Conservation (phyloP, 208 protist genomes). For the Leishmania mexicana region DNA sequence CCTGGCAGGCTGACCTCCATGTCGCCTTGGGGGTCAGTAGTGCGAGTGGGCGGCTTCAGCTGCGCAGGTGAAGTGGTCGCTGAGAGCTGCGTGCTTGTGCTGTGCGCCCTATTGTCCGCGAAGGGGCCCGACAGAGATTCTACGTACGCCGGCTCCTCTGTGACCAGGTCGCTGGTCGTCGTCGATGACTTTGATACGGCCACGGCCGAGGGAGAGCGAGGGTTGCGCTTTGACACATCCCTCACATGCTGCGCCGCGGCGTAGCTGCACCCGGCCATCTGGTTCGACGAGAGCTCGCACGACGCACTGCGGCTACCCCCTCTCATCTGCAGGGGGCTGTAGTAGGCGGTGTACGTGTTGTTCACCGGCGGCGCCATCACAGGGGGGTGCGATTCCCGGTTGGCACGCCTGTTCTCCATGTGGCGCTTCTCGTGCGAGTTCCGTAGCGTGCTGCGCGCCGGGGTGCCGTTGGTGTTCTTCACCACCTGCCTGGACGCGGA, state of each 20-base stretch:
- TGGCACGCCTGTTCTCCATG: slow-evolving; percentile 14
- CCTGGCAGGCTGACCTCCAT: not conserved
- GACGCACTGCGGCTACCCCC: slow-evolving; percentile 4
- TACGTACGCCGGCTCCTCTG: slow-evolving; percentile 1
- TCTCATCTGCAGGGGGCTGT: slow-evolving; percentile 17
- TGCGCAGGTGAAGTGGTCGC: not conserved
- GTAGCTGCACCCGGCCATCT: not conserved
- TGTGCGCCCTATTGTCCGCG: not conserved
- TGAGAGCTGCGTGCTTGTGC: not conserved
- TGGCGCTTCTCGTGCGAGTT: slow-evolving; percentile 15
- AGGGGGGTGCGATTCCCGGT: slow-evolving; percentile 2
- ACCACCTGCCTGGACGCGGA: not conserved
- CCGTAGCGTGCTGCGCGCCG: not conserved
- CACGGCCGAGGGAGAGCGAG: not conserved
- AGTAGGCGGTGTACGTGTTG: slow-evolving; percentile 17
- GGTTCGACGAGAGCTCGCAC: slow-evolving; percentile 8
- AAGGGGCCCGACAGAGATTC: not conserved
- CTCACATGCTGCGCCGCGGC: slow-evolving; percentile 13
- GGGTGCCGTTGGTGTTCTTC: not conserved
- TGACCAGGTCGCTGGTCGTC: not conserved
- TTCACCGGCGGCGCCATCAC: slow-evolving; percentile 1
- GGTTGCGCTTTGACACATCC: slow-evolving; percentile 4
- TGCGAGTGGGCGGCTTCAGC: not conserved
- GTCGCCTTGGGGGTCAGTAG: not conserved
- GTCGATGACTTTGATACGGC: slow-evolving; percentile 1